Conservation (phyloP, 768 basidiomycete species). For the Rhizopogon rudus region DNA sequence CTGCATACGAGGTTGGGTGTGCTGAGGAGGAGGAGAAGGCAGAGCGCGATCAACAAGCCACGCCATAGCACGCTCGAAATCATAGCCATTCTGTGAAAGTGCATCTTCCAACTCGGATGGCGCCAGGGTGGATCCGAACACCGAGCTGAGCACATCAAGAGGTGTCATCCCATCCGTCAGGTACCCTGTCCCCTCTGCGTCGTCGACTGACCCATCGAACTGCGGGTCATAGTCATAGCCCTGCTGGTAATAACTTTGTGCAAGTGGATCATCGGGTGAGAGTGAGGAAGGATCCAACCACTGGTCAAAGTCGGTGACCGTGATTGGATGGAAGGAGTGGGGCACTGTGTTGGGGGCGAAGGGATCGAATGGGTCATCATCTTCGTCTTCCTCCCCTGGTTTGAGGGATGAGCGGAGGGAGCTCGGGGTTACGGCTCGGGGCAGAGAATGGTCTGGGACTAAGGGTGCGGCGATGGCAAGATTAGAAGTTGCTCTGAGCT, state of each 20-base stretch:
- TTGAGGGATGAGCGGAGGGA: constrained; percentile 63
- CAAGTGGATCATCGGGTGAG: constrained; percentile 46
- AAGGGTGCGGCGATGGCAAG: constrained; percentile 90
- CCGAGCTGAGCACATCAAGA: constrained; percentile 90
- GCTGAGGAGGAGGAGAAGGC: constrained; percentile 38
- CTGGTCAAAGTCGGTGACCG: constrained; percentile 59
- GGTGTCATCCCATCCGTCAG: constrained; percentile 95
- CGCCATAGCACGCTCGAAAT: constrained; percentile 95
- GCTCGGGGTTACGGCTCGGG: constrained; percentile 63
- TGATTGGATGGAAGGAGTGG: constrained; percentile 58
- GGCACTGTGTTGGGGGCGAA: constrained; percentile 44
- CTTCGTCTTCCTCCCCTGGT: constrained; percentile 58
- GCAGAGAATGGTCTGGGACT: constrained; percentile 58
- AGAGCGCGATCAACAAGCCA: constrained; percentile 80
- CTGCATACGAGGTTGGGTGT: constrained; percentile 43
- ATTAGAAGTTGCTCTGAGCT: constrained; percentile 69
- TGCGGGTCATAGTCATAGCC: constrained; percentile 28
- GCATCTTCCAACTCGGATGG: constrained; percentile 94
- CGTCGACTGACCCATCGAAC: constrained; percentile 29
- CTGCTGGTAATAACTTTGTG: constrained; percentile 24
- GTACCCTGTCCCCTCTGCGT: constrained; percentile 50
- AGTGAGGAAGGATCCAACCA: constrained; percentile 50
- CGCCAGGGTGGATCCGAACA: constrained; percentile 88
- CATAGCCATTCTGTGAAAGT: constrained; percentile 79
- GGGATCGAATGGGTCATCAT: constrained; percentile 85